Percentiles rank a stretch among this genome's conserved stretches.
Conservation (phyloP, 2,329 filamentous ascomycete genomes). For the Alternaria gansuensis region DNA sequence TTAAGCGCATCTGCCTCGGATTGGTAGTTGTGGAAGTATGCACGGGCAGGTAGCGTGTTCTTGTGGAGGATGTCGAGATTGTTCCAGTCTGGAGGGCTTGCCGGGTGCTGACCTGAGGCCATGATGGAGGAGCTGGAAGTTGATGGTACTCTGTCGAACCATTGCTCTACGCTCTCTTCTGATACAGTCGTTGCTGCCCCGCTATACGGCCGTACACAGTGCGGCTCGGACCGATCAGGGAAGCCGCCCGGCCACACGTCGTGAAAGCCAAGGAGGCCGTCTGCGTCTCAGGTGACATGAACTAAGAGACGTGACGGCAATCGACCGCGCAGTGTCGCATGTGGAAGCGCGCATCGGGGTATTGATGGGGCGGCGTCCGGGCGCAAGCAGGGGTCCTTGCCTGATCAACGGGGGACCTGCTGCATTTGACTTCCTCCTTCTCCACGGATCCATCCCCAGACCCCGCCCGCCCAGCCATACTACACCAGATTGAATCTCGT, state of each 20-base stretch:
- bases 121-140: conserved; percentile 24
- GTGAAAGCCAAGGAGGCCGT: conserved; percentile 23
- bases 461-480: conserved; percentile 13
- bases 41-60: conserved; percentile 66
- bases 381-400: conserved; percentile 15
- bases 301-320: conserved; percentile 12
- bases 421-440: conserved; percentile 20
- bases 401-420: conserved; percentile 22
- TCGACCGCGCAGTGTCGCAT: conserved; percentile 15
- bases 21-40: conserved; percentile 65
- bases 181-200: conserved; percentile 14
- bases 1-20: conserved; percentile 60
- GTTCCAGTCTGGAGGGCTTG: conserved; percentile 65
- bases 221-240: conserved; percentile 28
- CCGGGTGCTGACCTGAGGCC: conserved; percentile 35
- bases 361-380: conserved; percentile 21
- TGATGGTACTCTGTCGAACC: conserved; percentile 1
- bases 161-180: conserved; percentile 8
- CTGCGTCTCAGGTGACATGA: conserved; percentile 21
- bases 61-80: conserved; percentile 68
- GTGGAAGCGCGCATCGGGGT: conserved; percentile 25
- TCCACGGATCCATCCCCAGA: conserved; percentile 31
- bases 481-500: conserved; percentile 12
- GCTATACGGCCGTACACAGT: neutral
- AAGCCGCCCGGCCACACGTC: conserved; percentile 32